Conservation (phyloP, 1,284 basidiomycete genomes). For the Stygiomarasmius scandens region DNA sequence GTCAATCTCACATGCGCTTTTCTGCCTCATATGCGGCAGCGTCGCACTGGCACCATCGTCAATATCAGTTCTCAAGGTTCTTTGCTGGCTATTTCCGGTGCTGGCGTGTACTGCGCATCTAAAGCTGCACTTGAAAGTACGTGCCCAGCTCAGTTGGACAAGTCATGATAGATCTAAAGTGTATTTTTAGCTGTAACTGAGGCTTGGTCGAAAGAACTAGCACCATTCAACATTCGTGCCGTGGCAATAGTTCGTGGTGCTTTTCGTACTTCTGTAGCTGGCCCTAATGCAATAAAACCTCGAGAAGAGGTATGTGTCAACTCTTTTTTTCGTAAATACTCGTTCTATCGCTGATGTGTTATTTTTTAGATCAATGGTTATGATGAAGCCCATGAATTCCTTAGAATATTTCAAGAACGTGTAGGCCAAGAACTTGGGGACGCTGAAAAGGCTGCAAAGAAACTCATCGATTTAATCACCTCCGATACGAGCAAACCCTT, state of each 20-base stretch:
- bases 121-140: constrained; percentile 14
- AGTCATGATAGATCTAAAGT: background rate
- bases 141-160: background rate
- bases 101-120: constrained; percentile 20
- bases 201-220: constrained; percentile 10
- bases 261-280: constrained; percentile 2
- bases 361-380: constrained; percentile 5
- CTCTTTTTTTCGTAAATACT: too few species aligned
- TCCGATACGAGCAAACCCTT: background rate
- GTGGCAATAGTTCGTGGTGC: background rate
- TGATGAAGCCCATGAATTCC: constrained; percentile 3
- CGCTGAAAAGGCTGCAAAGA: constrained; percentile 1
- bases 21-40: constrained; percentile 20
- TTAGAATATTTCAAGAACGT: background rate
- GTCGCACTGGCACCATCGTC: constrained; percentile 20
- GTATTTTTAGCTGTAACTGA: constrained; percentile 5
- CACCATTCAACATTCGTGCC: constrained; percentile 7
- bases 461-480: background rate
- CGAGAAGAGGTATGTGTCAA: constrained; percentile 1
- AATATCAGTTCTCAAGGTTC: constrained; percentile 23
- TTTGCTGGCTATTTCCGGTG: constrained; percentile 16
- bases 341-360: too few species aligned
- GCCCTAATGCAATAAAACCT: background rate
- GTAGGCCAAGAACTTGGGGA: constrained; percentile 3
- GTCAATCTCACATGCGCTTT: constrained; percentile 23